These are phyloP conservation scores for Populus ilicifolia DNA, from an alignment of 345 rosid genomes.

Conservation along the genomic window DNA sequence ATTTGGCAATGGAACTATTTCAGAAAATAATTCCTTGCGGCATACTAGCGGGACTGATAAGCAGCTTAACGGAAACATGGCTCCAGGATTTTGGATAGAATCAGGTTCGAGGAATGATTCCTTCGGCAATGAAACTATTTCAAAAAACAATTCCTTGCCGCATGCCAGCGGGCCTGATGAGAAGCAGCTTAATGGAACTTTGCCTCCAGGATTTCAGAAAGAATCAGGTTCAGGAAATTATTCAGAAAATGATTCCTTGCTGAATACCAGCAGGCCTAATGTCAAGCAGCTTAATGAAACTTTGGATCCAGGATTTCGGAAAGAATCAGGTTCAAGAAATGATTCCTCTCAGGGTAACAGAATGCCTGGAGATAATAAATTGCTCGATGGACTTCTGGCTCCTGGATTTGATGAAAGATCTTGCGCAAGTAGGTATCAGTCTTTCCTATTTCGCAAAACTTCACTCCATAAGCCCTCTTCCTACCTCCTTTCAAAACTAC, in stretches of 20 bases:
- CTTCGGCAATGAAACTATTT: neutral
- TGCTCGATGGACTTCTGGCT: slow-evolving; percentile 6
- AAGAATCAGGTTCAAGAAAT: neutral
- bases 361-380: neutral
- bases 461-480: slow-evolving; percentile 20
- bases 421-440: slow-evolving; percentile 21
- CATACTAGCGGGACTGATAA: neutral
- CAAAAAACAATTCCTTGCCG: neutral
- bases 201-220: neutral
- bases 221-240: slow-evolving; percentile 2
- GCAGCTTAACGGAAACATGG: neutral
- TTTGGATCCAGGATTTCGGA: neutral
- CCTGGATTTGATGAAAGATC: slow-evolving; percentile 19
- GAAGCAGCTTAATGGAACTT: neutral
- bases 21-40: neutral
- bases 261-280: neutral
- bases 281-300: neutral
- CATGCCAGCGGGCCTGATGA: neutral
- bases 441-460: slow-evolving; percentile 5
- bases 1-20: neutral
- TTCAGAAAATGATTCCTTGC: neutral
- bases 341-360: neutral
- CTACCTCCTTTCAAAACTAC: slow-evolving; percentile 16
- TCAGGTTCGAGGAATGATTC: neutral
- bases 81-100: neutral